Evolutionary conservation across 768 basidiomycete genomes (phyloP).

Genomic region (Coprinopsis sp.): DNA sequence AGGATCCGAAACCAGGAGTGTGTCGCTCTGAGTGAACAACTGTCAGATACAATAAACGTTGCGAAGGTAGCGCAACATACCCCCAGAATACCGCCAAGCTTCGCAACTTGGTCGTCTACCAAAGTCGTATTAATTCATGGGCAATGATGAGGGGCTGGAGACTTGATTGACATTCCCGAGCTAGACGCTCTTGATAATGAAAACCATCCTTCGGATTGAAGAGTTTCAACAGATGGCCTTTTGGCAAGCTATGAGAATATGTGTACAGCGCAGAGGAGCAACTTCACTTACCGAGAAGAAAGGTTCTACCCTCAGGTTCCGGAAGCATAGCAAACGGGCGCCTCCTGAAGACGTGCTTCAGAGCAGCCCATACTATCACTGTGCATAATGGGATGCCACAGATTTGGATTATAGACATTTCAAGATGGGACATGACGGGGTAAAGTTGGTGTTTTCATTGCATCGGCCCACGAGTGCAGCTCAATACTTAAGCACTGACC

Average conservation of each 20-base stretch:
- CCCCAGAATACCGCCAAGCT: background rate
- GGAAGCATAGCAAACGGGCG: background rate
- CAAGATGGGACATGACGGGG: no score
- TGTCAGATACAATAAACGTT: no score
- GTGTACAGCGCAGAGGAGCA: no score
- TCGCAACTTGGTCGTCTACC: background rate
- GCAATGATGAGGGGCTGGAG: background rate
- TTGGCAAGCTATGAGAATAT: background rate
- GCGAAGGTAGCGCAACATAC: no score
- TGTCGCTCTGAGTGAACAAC: no score
- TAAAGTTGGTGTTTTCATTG: no score
- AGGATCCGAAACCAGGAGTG: constrained; percentile 2
- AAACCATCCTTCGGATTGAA: background rate
- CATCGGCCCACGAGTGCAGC: no score
- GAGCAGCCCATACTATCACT: background rate
- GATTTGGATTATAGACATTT: no score
- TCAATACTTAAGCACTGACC: no score
- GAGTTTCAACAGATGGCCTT: background rate
- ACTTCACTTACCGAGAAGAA: background rate
- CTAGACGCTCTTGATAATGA: background rate
- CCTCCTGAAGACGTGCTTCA: background rate
- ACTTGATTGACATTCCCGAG: background rate
- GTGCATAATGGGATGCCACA: no score
- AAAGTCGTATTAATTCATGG: background rate
- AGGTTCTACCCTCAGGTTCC: background rate